phyloP scores from a whole-genome alignment of 2,329 filamentous ascomycete genomes.

The Juglanconis sp. region DNA sequence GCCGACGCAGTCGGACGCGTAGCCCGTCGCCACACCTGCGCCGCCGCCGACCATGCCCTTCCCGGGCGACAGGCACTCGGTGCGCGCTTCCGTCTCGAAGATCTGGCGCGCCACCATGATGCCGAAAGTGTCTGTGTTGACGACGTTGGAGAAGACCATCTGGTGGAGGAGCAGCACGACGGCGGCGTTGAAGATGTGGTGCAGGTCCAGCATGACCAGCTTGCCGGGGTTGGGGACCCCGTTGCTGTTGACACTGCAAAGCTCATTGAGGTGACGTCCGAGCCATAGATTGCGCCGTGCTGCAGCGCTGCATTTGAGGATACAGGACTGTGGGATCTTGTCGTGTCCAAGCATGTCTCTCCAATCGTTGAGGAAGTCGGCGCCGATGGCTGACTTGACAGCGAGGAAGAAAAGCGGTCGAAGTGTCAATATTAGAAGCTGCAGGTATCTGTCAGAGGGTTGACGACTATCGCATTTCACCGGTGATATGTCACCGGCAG shows the following conservation, averaged over 20 bases:
- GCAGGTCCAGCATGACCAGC: constrained; percentile 42
- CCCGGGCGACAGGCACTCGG: constrained; percentile 2
- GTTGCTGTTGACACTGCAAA: background rate
- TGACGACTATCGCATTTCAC: background rate
- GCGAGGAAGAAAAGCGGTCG: constrained; percentile 46
- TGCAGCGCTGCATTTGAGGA: constrained; percentile 39
- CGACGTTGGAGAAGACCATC: constrained; percentile 34
- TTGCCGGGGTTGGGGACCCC: constrained; percentile 31
- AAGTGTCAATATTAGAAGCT: constrained; percentile 47
- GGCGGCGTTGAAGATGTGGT: constrained; percentile 49
- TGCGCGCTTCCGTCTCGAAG: constrained; percentile 36
- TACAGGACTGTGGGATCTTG: constrained; percentile 23
- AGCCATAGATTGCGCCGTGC: constrained; percentile 45
- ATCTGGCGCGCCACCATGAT: constrained; percentile 39
- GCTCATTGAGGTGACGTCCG: constrained; percentile 30
- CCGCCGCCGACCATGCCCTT: constrained; percentile 23
- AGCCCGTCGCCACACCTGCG: constrained; percentile 6
- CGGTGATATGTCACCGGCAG: no score
- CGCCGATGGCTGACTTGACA: constrained; percentile 44
- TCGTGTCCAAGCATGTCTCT: constrained; percentile 27
- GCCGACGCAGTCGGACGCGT: constrained; percentile 16
- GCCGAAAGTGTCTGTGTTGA: constrained; percentile 28
- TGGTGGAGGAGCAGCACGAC: constrained; percentile 45
- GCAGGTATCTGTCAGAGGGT: constrained; percentile 8
- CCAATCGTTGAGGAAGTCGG: constrained; percentile 31